Conservation (phyloP, 75 land plant genomes). For the Picea glauca region DNA sequence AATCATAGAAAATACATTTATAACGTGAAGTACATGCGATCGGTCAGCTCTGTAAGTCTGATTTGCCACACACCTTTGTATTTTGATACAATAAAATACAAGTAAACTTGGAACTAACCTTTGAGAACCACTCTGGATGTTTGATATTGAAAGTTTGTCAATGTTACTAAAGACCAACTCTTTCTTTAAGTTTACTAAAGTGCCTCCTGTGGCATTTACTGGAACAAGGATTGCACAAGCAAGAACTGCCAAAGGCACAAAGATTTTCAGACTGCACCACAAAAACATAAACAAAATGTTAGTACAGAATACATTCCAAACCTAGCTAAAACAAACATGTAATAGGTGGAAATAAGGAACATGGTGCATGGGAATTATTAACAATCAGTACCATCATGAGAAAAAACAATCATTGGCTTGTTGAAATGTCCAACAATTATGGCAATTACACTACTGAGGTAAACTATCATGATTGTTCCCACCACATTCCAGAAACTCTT, state of each 20-base stretch:
- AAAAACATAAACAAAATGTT: not conserved
- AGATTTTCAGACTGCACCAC: constrained; percentile 79
- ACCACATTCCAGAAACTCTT: too few relatives aligned
- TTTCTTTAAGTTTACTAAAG: constrained; percentile 18
- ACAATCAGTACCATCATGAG: too few relatives aligned
- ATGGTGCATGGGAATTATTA: too few relatives aligned
- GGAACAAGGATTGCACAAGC: constrained; percentile 70
- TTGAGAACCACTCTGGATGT: constrained; percentile 41
- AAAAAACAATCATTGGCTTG: too few relatives aligned
- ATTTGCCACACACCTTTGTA: not conserved
- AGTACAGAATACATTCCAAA: too few relatives aligned
- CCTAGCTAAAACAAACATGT: too few relatives aligned
- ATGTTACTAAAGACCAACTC: constrained; percentile 24
- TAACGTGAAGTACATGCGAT: not conserved
- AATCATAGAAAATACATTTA: not conserved
- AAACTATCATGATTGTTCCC: too few relatives aligned
- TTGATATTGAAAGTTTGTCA: constrained; percentile 55
- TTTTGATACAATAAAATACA: not conserved
- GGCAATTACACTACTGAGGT: too few relatives aligned
- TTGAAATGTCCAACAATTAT: too few relatives aligned
- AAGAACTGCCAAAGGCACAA: constrained; percentile 68
- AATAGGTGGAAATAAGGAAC: too few relatives aligned
- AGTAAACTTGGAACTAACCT: constrained; percentile 31
- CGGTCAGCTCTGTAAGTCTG: not conserved
- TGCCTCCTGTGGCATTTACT: constrained; percentile 67